Percentiles rank a stretch among this genome's conserved stretches.
phyloP scores from a whole-genome alignment of 345 rosid species.

The Gossypium arboreum region DNA sequence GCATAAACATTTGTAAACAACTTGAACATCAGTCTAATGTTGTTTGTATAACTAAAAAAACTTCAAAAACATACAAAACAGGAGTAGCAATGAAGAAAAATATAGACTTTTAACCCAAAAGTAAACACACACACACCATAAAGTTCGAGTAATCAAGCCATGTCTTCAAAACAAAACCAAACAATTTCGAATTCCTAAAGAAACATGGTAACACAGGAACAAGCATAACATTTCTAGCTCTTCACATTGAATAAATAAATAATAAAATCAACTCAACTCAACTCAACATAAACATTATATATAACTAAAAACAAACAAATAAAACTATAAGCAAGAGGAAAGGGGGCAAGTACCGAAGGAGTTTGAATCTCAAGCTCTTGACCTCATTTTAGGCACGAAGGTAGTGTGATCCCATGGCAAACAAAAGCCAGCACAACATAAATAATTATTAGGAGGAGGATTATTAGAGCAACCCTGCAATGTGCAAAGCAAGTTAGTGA shows the following conservation, averaged over 20 bases:
- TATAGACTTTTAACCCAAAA: background rate
- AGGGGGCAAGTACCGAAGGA: background rate
- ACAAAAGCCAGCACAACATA: constrained; percentile 72
- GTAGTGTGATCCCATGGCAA: constrained; percentile 74
- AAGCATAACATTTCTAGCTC: background rate
- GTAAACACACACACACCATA: background rate
- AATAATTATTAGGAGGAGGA: constrained; percentile 54
- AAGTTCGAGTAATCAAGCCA: background rate
- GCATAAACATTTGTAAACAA: background rate
- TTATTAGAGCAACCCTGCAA: constrained; percentile 64
- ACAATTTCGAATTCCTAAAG: constrained; percentile 11
- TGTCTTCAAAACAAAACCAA: constrained; percentile 5
- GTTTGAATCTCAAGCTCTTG: constrained; percentile 16
- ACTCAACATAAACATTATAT: background rate
- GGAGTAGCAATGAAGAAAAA: background rate
- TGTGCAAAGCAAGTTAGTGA: constrained; percentile 17
- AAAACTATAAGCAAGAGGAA: background rate
- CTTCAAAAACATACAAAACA: background rate
- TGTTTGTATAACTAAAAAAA: background rate
- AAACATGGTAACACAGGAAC: constrained; percentile 10
- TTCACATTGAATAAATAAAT: constrained; percentile 23
- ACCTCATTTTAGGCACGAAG: constrained; percentile 66
- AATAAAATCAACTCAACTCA: background rate
- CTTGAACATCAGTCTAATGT: background rate
- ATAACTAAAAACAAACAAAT: constrained; percentile 1